Base-by-base conservation (phyloP, 2,329 filamentous ascomycete species). In the Cladosporium sp. region DNA sequence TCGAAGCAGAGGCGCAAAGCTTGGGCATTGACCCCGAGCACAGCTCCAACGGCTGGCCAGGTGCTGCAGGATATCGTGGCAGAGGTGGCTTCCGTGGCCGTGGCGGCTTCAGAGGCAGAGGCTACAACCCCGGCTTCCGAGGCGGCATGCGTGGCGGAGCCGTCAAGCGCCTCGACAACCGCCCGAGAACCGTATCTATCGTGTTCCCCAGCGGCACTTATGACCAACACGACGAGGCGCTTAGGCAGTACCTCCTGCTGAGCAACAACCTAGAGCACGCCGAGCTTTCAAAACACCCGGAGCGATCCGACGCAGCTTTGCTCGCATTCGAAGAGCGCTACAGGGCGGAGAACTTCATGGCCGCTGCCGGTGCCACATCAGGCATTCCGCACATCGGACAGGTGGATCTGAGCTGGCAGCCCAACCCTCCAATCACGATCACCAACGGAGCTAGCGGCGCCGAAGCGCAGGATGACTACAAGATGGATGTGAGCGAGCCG, bases 1-100 rank as follows among this genome's bases (percentile, higher is more conserved):
- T 93, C 7, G 88, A 93, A 74, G 88, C 87, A 25, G 91, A 93
- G 77, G 91, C 91, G 16, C 85, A 85, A 71, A 84, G 85, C 10
- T 81, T 93, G 36, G 90, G 90, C 8, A 83, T 93, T 34, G 87
- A 91, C 71, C 85, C 87, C 1, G 82, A 86, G 3, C 81, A 76
- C 68, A 74, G 56, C 65, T 69, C 60, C 28, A 64, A 64, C 34
- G 63, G 57, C 63, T 67, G 72, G 71, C 39, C 68, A 21, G 63
- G 65, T 23, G 60, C 60, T 16, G 23, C 48, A n/a, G 48, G 48
- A 28, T 67, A 57, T 32, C 69, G 70, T 14, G 71, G 72, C 14
- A 62, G 71, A 60, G 70, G 71, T 21, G 68, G 68, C 56, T 73
- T 67, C 59, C 65, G 75, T 43, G 69, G 72, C 4, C 71, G 75